Evolutionary conservation across 345 rosid species (phyloP).

Genomic region (Luvunga scandens): DNA sequence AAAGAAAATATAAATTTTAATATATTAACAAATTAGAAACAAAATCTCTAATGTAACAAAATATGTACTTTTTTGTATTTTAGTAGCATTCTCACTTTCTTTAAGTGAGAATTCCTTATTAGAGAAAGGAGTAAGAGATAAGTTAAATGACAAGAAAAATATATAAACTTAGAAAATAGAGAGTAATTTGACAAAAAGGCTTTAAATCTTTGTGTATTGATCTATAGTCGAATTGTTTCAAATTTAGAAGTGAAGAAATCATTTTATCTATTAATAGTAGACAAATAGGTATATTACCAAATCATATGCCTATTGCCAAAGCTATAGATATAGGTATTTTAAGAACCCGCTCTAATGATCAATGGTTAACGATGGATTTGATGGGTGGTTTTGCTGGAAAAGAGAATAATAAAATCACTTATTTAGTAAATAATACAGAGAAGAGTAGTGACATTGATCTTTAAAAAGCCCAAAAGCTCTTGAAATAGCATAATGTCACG

Average conservation of each 20-base stretch:
- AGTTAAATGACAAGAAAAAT: not conserved
- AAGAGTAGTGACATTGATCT: not conserved
- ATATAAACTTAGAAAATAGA: not conserved
- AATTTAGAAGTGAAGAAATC: conserved; percentile 15
- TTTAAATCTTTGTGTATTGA: not conserved
- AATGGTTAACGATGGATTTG: not conserved
- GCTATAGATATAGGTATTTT: conserved; percentile 7
- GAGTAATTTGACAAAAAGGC: conserved; percentile 1
- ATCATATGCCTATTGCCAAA: not conserved
- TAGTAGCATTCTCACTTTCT: too few species aligned
- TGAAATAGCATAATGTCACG: not conserved
- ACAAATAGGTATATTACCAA: not conserved
- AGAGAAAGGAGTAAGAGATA: too few species aligned
- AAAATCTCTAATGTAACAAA: too few species aligned
- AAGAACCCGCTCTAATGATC: not conserved
- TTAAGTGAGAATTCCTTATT: too few species aligned
- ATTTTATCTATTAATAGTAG: conserved; percentile 13
- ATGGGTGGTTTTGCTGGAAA: not conserved
- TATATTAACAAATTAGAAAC: too few species aligned
- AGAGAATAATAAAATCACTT: not conserved
- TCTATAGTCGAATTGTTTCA: conserved; percentile 11
- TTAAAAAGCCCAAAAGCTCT: not conserved
- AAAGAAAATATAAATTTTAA: too few species aligned
- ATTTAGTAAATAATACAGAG: not conserved
- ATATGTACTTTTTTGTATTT: too few species aligned